Evolutionary conservation across 106 monocot species (phyloP).

Genomic region (Allium sativum): DNA sequence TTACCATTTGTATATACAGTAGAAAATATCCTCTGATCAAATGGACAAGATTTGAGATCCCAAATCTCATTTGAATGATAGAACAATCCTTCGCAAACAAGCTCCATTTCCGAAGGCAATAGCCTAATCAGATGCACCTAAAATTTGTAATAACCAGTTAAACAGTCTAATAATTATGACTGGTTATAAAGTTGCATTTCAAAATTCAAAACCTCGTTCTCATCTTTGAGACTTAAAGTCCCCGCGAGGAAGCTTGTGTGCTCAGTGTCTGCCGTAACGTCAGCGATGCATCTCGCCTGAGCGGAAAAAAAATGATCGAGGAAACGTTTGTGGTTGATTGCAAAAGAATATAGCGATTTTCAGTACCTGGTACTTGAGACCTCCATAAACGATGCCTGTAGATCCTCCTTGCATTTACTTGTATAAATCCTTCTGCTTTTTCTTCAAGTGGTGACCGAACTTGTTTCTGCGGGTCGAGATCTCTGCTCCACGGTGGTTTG

Average conservation of each 20-base stretch:
- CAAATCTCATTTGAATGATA: slow-evolving; percentile 93
- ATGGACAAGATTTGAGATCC: slow-evolving; percentile 93
- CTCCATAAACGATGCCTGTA: slow-evolving; percentile 90
- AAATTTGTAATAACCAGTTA: neutral
- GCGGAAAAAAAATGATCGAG: no score
- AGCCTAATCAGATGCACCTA: slow-evolving; percentile 92
- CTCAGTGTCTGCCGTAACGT: slow-evolving; percentile 64
- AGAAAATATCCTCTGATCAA: slow-evolving; percentile 73
- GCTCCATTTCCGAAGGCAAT: slow-evolving; percentile 64
- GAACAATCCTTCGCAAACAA: slow-evolving; percentile 88
- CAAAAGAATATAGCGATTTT: no score
- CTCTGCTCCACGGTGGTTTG: no score
- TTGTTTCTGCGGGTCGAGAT: no score
- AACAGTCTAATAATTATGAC: no score
- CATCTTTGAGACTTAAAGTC: slow-evolving; percentile 84
- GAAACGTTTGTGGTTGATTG: no score
- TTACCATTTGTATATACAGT: slow-evolving; percentile 83
- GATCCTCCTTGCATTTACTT: slow-evolving; percentile 64
- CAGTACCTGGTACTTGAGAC: slow-evolving; percentile 91
- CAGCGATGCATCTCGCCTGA: slow-evolving; percentile 89
- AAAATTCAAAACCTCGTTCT: slow-evolving; percentile 42
- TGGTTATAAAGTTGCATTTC: no score
- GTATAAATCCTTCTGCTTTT: neutral
- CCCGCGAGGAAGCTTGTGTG: slow-evolving; percentile 86
- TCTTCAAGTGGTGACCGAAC: neutral